Conservation (phyloP, 495 filamentous ascomycete genomes). For the Podospora appendiculata region DNA sequence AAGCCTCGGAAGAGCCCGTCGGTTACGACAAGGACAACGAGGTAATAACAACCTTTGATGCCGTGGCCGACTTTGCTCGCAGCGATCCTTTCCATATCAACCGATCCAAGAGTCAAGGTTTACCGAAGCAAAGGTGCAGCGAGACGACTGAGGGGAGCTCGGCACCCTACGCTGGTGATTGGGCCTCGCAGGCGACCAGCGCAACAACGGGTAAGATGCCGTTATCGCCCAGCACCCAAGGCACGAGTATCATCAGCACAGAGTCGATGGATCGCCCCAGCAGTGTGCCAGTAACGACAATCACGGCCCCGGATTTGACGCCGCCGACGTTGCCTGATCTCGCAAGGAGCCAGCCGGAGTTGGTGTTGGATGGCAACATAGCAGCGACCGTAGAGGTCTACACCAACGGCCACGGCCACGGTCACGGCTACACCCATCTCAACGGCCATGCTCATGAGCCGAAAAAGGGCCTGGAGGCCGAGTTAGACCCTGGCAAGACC, state of each 20-base stretch:
- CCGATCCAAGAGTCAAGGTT: conserved; percentile 13
- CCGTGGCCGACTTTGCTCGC: conserved; percentile 24
- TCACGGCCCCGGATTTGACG: conserved; percentile 29
- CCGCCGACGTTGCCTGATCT: conserved; percentile 16
- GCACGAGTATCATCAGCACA: conserved; percentile 48
- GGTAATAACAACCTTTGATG: conserved; percentile 24
- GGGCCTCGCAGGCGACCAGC: conserved; percentile 47
- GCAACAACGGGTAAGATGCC: conserved; percentile 50
- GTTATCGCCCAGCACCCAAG: conserved; percentile 49
- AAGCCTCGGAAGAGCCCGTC: conserved; percentile 5
- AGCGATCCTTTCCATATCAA: conserved; percentile 26
- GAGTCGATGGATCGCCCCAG: conserved; percentile 38
- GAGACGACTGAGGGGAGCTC: conserved; percentile 47
- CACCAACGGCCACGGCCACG: conserved; percentile 10
- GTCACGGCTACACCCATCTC: not conserved
- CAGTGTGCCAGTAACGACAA: conserved; percentile 29
- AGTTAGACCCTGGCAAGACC: not conserved
- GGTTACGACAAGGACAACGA: conserved; percentile 32
- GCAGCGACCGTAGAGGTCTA: not conserved
- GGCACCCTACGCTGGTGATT: conserved; percentile 38
- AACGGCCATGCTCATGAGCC: not conserved
- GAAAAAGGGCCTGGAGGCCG: not conserved
- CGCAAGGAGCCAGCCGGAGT: conserved; percentile 14
- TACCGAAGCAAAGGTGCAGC: conserved; percentile 39
- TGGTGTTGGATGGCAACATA: conserved; percentile 2